These are phyloP conservation scores for Microthlaspi erraticum DNA, from an alignment of 345 rosid species.

Conservation along the genomic window DNA sequence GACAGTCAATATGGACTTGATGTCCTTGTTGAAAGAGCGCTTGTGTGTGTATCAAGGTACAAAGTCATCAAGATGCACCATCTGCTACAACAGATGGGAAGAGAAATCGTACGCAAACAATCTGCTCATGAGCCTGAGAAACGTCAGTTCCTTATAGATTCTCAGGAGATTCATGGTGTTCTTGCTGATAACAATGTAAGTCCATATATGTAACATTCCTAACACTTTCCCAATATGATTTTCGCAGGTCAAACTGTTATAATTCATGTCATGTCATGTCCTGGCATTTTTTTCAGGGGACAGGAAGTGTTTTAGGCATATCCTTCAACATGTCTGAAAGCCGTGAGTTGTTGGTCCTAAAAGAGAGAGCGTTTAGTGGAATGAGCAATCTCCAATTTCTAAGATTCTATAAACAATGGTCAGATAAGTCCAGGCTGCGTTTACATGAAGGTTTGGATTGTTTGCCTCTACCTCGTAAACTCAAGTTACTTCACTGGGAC, in stretches of 20 bases:
- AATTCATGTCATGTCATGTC: neutral
- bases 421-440: neutral
- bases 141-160: neutral
- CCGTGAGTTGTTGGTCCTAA: neutral
- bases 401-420: slow-evolving; percentile 7
- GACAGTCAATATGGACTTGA: neutral
- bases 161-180: neutral
- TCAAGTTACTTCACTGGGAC: slow-evolving; percentile 23
- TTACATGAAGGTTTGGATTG: slow-evolving; percentile 9
- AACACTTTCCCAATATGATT: neutral
- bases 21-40: neutral
- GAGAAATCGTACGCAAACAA: neutral
- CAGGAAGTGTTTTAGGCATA: slow-evolving; percentile 10
- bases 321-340: neutral
- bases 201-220: neutral
- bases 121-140: slow-evolving; percentile 1
- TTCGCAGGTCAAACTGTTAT: neutral
- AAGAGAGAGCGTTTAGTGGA: neutral
- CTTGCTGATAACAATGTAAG: neutral
- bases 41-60: neutral
- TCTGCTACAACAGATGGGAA: neutral
- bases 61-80: slow-evolving; percentile 11
- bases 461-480: slow-evolving; percentile 25
- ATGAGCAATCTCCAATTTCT: slow-evolving; percentile 12
- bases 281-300: neutral